A percentile compares a stretch with the other conserved stretches of the same genome.
Evolutionary conservation across 176 grass and related monocot genomes (phyloP).

Genomic region (Cymbopogon citratus): DNA sequence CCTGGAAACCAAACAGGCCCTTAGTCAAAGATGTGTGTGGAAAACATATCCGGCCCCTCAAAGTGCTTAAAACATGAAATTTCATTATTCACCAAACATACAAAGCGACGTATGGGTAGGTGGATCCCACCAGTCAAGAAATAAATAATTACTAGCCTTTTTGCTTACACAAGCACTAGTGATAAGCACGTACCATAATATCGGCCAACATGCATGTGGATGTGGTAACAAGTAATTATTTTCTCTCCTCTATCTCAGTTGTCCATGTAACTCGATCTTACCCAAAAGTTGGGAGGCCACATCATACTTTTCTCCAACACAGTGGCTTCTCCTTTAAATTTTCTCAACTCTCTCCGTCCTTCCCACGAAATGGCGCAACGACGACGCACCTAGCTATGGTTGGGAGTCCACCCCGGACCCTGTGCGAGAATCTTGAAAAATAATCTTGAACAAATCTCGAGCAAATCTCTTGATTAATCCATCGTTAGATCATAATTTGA

Average conservation of each 20-base stretch:
- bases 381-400: slow-evolving; percentile 11
- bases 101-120: too few species aligned
- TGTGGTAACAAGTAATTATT: background rate
- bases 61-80: background rate
- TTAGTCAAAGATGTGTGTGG: background rate
- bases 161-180: background rate
- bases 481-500: slow-evolving; percentile 16
- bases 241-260: background rate
- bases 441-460: slow-evolving; percentile 25
- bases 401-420: slow-evolving; percentile 20
- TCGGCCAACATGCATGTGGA: background rate
- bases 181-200: background rate
- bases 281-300: slow-evolving; percentile 22
- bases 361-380: slow-evolving; percentile 1
- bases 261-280: background rate
- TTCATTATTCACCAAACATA: too few species aligned
- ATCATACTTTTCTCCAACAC: background rate
- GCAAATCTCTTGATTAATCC: slow-evolving; percentile 33
- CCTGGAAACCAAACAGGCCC: too few species aligned
- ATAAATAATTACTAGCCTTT: background rate
- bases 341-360: background rate
- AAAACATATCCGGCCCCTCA: background rate
- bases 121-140: background rate
- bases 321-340: background rate
- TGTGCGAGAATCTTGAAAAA: background rate